Evolutionary conservation across 257 asterid genomes (phyloP).

Genomic region (Solanum chilense): DNA sequence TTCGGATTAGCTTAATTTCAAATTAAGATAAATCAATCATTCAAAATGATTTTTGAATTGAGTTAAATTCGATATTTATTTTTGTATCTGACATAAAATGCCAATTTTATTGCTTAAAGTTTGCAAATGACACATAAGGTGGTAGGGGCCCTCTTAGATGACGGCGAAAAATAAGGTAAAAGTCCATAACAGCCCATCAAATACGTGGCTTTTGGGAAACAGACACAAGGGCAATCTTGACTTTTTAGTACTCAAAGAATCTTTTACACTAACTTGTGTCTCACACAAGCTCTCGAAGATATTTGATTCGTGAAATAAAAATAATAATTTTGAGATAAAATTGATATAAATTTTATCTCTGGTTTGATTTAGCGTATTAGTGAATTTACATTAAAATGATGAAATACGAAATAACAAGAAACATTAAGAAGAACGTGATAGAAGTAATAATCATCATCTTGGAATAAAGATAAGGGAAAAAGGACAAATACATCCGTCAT

Average conservation of each 20-base stretch:
- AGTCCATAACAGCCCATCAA: neutral
- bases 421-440: neutral
- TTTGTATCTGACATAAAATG: neutral
- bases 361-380: too few relatives aligned
- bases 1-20: neutral
- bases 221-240: neutral
- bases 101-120: neutral
- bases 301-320: fast-evolving
- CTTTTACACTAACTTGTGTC: neutral
- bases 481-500: too few relatives aligned
- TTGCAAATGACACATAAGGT: neutral
- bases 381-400: neutral
- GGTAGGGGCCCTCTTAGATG: neutral
- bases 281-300: neutral
- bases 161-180: neutral
- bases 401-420: neutral
- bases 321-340: neutral
- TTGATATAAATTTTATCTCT: neutral
- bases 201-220: neutral
- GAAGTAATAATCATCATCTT: neutral
- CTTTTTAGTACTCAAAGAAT: neutral
- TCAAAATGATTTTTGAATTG: neutral
- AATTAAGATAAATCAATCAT: neutral
- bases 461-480: neutral
- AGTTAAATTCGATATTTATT: neutral